Percentiles rank a stretch among this genome's conserved stretches.
phyloP scores from a whole-genome alignment of 768 basidiomycete species.

The Leccinellum albellum region DNA sequence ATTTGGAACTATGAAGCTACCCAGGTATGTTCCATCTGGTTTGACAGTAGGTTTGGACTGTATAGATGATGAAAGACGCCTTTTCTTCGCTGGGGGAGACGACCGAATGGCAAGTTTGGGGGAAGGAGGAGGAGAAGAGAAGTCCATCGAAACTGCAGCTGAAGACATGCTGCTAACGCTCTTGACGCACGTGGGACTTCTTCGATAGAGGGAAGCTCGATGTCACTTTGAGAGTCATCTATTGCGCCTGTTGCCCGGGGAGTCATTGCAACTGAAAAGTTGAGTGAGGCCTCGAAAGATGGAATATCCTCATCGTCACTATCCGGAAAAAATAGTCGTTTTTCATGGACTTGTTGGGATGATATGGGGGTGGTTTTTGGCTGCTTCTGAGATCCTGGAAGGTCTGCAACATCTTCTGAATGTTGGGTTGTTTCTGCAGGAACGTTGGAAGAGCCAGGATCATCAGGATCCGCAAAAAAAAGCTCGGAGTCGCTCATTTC shows the following conservation, averaged over 20 bases:
- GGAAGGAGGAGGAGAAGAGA: slow-evolving; percentile 25
- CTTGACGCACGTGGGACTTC: slow-evolving; percentile 37
- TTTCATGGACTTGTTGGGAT: slow-evolving; percentile 19
- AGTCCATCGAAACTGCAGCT: slow-evolving; percentile 16
- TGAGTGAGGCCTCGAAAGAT: slow-evolving; percentile 5
- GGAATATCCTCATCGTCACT: slow-evolving; percentile 42
- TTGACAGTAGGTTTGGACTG: slow-evolving; percentile 11
- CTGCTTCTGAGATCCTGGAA: not conserved
- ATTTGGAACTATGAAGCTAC: slow-evolving; percentile 64
- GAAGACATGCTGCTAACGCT: slow-evolving; percentile 39
- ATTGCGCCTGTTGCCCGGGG: slow-evolving; percentile 36
- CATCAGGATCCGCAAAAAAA: slow-evolving; percentile 61
- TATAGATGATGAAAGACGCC: slow-evolving; percentile 39
- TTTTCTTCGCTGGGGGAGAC: slow-evolving; percentile 48
- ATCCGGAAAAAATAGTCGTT: slow-evolving; percentile 39
- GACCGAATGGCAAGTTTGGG: slow-evolving; percentile 10
- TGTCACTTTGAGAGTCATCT: slow-evolving; percentile 28
- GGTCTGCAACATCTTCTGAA: slow-evolving; percentile 7
- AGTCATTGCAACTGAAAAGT: not conserved
- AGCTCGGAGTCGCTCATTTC: slow-evolving; percentile 26
- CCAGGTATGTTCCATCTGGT: slow-evolving; percentile 47
- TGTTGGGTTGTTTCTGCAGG: not conserved
- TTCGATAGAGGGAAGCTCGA: slow-evolving; percentile 33
- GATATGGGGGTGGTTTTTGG: slow-evolving; percentile 1
- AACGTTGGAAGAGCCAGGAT: slow-evolving; percentile 35